These are phyloP conservation scores for Candolleomyces eurysporus DNA, from an alignment of 768 basidiomycete genomes.

Conservation along the genomic window DNA sequence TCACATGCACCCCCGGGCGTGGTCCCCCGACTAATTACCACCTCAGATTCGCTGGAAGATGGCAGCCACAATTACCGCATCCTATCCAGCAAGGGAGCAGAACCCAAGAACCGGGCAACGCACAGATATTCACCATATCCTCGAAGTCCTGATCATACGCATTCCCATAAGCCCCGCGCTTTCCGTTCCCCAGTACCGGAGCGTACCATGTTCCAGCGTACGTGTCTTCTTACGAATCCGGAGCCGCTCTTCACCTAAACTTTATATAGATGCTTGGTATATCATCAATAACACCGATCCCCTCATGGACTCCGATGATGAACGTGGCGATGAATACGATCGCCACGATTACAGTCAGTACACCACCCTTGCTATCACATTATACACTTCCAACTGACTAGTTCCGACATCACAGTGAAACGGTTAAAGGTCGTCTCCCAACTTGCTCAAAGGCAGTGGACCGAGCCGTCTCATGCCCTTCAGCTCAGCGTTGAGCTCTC, in stretches of 20 bases:
- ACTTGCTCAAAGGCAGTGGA: constrained; percentile 36
- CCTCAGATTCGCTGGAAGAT: background rate
- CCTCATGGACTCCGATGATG: constrained; percentile 75
- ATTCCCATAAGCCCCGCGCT: constrained; percentile 15
- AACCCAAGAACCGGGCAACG: background rate
- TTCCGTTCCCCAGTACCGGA: constrained; percentile 25
- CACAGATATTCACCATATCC: constrained; percentile 2
- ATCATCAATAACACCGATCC: constrained; percentile 65
- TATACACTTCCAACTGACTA: background rate
- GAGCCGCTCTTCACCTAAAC: background rate
- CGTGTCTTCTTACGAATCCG: constrained; percentile 20
- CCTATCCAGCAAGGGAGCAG: background rate
- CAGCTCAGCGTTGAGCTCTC: constrained; percentile 1
- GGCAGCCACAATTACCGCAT: background rate
- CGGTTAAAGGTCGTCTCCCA: constrained; percentile 60
- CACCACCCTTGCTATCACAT: background rate
- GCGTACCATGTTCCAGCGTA: constrained; percentile 68
- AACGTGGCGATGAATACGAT: constrained; percentile 60
- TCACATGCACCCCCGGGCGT: background rate
- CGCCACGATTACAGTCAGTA: constrained; percentile 64
- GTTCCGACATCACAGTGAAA: constrained; percentile 39
- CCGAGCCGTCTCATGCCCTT: constrained; percentile 3
- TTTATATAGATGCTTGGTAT: constrained; percentile 67
- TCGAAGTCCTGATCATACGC: constrained; percentile 11
- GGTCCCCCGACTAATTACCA: background rate